phyloP scores from a whole-genome alignment of 2,329 filamentous ascomycete species.

The Bertia moriformis region DNA sequence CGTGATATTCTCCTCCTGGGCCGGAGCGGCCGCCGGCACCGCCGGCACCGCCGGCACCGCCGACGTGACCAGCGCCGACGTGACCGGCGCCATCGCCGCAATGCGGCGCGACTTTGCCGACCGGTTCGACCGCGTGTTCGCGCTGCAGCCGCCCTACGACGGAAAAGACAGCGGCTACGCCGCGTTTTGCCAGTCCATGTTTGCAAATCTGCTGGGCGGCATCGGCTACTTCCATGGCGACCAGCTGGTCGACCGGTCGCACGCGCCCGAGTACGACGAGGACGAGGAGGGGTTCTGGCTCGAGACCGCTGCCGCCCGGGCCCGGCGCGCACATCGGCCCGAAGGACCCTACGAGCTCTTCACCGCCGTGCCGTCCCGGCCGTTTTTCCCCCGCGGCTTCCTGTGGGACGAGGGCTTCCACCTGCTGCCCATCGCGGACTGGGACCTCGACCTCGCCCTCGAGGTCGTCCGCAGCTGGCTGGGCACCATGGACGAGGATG shows the following conservation, averaged over 20 bases:
- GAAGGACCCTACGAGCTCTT: conserved; percentile 82
- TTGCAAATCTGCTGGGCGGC: conserved; percentile 85
- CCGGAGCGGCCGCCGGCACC: conserved; percentile 51
- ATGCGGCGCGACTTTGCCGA: conserved; percentile 56
- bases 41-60: conserved; percentile 40
- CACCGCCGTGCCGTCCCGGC: conserved; percentile 77
- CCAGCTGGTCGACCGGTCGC: conserved; percentile 76
- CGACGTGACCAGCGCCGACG: conserved; percentile 39
- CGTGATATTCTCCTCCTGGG: conserved; percentile 73
- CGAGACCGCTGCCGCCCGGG: conserved; percentile 68
- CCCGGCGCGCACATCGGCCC: conserved; percentile 48
- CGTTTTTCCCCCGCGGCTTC: conserved; percentile 93
- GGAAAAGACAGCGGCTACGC: conserved; percentile 59
- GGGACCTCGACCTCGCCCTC: conserved; percentile 75
- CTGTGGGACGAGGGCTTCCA: conserved; percentile 98
- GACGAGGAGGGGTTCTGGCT: conserved; percentile 93
- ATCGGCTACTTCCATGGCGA: conserved; percentile 92
- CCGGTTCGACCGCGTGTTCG: conserved; percentile 59
- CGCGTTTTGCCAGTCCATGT: conserved; percentile 73
- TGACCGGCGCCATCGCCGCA: conserved; percentile 56
- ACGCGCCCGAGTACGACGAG: conserved; percentile 86
- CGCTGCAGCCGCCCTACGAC: conserved; percentile 63
- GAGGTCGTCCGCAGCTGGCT: conserved; percentile 95
- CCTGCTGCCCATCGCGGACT: conserved; percentile 76
- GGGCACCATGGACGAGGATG: conserved; percentile 86